Conservation (phyloP, 495 filamentous ascomycete species). For the Niebla homalea region DNA sequence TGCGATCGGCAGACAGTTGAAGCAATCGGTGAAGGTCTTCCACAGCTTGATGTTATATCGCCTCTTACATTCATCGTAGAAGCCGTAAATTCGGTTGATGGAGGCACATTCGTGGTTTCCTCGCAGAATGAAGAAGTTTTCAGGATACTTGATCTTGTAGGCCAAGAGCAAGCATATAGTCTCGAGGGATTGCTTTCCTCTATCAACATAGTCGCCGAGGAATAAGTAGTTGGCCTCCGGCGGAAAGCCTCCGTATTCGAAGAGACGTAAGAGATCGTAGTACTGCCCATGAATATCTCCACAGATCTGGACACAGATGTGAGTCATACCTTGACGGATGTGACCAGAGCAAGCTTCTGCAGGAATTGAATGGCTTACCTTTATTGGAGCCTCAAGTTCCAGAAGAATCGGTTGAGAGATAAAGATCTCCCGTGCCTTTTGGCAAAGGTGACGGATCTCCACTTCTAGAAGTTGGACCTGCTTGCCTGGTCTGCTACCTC, state of each 20-base stretch:
- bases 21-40: constrained; percentile 99
- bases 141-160: constrained; percentile 99
- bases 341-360: too few species aligned
- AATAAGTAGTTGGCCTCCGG: constrained; percentile 99
- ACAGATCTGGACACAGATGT: constrained; percentile 57
- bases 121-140: constrained; percentile 98
- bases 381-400: constrained; percentile 96
- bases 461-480: constrained; percentile 94
- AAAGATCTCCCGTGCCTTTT: constrained; percentile 97
- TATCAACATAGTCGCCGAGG: constrained; percentile 96
- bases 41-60: constrained; percentile 99
- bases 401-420: constrained; percentile 97
- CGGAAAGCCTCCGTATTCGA: constrained; percentile 98
- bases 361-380: constrained; percentile 47
- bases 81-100: constrained; percentile 99
- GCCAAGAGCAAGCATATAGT: constrained; percentile 96
- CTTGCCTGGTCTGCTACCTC: constrained; percentile 94
- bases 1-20: constrained; percentile 99
- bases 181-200: constrained; percentile 98
- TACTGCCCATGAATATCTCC: constrained; percentile 99
- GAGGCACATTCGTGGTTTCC: constrained; percentile 99
- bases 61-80: constrained; percentile 99
- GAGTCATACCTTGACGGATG: too few species aligned
- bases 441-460: constrained; percentile 96
- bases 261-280: constrained; percentile 92